These are phyloP conservation scores for Blastobotrys serpentis DNA, from an alignment of 1,139 yeast genomes.

Conservation along the genomic window DNA sequence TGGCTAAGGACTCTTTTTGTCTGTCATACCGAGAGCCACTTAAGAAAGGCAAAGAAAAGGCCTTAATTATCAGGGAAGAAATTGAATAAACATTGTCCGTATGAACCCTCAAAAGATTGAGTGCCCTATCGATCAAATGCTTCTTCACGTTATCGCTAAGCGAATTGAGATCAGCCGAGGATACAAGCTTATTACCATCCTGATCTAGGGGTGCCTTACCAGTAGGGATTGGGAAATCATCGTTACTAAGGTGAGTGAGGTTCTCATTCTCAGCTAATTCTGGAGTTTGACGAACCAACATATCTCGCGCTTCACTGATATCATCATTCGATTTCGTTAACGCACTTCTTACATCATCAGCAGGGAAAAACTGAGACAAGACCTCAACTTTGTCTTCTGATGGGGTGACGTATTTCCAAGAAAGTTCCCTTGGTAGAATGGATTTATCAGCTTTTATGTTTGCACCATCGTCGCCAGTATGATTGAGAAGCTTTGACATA, in stretches of 20 bases:
- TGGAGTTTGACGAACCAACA: neutral
- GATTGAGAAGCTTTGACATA: conserved; percentile 26
- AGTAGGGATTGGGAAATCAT: conserved; percentile 16
- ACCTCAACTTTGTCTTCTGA: conserved; percentile 52
- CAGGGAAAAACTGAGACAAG: conserved; percentile 46
- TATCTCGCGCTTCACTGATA: conserved; percentile 11
- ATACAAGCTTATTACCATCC: conserved; percentile 34
- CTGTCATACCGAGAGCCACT: conserved; percentile 24
- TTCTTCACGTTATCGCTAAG: conserved; percentile 40
- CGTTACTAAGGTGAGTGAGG: neutral
- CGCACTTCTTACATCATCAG: conserved; percentile 42
- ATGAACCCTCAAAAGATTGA: conserved; percentile 49
- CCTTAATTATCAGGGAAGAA: conserved; percentile 48
- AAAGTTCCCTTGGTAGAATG: conserved; percentile 27
- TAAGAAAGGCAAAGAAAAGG: conserved; percentile 28
- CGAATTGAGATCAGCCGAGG: conserved; percentile 45
- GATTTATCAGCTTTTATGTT: conserved; percentile 18
- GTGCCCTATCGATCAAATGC: conserved; percentile 47
- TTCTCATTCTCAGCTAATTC: conserved; percentile 1
- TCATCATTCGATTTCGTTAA: conserved; percentile 24
- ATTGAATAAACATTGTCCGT: conserved; percentile 53
- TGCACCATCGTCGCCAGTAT: conserved; percentile 25
- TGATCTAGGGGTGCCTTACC: conserved; percentile 31
- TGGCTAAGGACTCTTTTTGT: conserved; percentile 21
- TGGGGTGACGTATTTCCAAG: conserved; percentile 50